phyloP scores from a whole-genome alignment of 225 moss, liverwort and hornwort species.

The Straminergon stramineum region DNA sequence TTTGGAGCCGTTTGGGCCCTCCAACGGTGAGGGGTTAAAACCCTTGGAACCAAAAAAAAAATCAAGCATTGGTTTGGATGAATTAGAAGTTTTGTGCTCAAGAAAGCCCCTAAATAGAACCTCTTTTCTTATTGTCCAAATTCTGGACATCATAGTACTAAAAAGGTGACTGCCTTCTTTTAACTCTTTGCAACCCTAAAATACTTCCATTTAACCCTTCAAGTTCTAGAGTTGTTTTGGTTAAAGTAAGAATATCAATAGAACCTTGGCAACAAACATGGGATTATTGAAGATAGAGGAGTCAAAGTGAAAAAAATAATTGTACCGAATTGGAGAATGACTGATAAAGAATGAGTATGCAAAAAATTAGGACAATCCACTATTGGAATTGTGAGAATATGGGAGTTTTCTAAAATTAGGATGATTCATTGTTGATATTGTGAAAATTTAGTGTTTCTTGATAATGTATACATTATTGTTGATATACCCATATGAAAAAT shows the following conservation, averaged over 20 bases:
- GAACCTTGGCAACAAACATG: not conserved
- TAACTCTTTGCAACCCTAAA: not conserved
- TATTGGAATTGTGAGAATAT: not conserved
- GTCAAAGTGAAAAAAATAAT: not conserved
- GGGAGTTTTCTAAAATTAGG: not conserved
- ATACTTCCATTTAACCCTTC: not conserved
- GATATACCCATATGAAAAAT: not conserved
- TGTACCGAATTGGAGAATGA: not conserved
- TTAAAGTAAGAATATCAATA: not conserved
- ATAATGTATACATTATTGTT: not conserved
- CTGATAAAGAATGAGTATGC: not conserved
- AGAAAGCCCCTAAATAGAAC: not conserved
- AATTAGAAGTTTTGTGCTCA: not conserved
- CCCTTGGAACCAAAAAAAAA: too few species aligned
- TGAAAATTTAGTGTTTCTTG: not conserved
- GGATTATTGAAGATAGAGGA: not conserved
- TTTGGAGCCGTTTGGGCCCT: too few species aligned
- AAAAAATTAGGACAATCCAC: not conserved
- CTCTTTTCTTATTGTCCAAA: fast-evolving
- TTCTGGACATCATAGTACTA: fast-evolving
- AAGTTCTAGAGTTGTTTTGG: not conserved
- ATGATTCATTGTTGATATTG: too few species aligned
- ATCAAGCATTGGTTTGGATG: not conserved
- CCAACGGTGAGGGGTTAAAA: too few species aligned
- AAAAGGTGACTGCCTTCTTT: not conserved